phyloP scores from a whole-genome alignment of 208 protist species.

The Naegleria fowleri region DNA sequence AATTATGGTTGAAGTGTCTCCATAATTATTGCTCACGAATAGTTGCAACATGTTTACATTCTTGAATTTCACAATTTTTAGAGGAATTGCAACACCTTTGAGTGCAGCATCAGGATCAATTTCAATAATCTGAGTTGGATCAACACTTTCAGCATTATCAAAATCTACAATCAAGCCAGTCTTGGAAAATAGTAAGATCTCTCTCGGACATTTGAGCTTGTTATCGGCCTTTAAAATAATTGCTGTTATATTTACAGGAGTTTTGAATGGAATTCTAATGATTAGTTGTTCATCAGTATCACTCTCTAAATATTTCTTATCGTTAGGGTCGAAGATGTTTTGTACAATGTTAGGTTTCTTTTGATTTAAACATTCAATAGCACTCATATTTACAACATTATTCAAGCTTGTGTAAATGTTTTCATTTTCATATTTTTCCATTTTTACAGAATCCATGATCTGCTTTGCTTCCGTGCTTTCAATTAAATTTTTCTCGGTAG shows the following conservation, averaged over 20 bases:
- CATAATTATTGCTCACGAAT: not conserved
- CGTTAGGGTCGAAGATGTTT: not conserved
- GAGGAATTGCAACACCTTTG: not conserved
- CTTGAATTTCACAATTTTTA: not conserved
- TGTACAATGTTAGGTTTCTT: not conserved
- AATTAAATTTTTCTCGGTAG: not conserved
- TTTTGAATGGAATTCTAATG: not conserved
- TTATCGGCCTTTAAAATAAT: not conserved
- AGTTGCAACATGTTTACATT: not conserved
- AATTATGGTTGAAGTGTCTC: not conserved
- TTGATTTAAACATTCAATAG: not conserved
- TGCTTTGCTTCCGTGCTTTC: not conserved
- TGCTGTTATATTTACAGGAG: not conserved
- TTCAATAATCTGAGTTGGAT: not conserved
- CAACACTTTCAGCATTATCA: not conserved
- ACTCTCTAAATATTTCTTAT: not conserved
- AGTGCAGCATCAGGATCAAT: not conserved
- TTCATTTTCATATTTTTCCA: not conserved
- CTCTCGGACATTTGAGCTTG: not conserved
- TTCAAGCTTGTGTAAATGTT: not conserved
- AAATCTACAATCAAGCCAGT: not conserved
- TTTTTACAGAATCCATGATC: not conserved
- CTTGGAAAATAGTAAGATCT: not conserved
- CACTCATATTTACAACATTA: not conserved
- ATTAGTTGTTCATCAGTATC: not conserved